Percentiles rank a stretch among this genome's conserved stretches.
Conservation (phyloP, 129 eudicot genomes). For the Oenanthe sinensis region DNA sequence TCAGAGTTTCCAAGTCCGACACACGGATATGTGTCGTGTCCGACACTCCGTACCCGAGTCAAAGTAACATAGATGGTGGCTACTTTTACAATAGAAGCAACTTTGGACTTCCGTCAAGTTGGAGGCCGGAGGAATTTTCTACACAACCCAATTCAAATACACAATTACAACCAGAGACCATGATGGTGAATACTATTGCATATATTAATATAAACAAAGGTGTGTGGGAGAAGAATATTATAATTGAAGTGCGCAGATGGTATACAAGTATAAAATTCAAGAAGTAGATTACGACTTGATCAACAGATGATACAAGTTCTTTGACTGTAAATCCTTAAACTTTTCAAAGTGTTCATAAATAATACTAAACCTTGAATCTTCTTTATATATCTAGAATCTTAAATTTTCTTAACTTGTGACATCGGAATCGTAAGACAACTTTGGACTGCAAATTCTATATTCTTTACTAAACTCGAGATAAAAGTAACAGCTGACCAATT, state of each 20-base stretch:
- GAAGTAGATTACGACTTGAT: neutral
- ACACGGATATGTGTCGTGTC: too few species aligned
- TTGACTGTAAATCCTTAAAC: neutral
- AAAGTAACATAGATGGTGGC: too few species aligned
- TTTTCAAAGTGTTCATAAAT: neutral
- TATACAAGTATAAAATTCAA: neutral
- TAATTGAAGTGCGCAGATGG: neutral
- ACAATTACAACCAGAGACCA: slow-evolving; percentile 37
- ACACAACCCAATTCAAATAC: slow-evolving; percentile 39
- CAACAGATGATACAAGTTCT: neutral
- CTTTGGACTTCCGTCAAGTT: slow-evolving; percentile 40
- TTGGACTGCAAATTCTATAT: neutral
- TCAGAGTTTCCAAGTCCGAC: too few species aligned
- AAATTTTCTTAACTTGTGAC: neutral
- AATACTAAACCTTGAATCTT: neutral
- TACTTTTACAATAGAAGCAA: slow-evolving; percentile 32
- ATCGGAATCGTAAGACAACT: slow-evolving; percentile 1
- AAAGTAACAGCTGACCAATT: neutral
- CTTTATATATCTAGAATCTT: neutral
- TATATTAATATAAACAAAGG: neutral
- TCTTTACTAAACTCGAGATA: neutral
- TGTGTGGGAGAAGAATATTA: neutral
- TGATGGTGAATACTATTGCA: slow-evolving; percentile 23
- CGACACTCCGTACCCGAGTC: too few species aligned
- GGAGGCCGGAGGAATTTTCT: slow-evolving; percentile 32